These are phyloP conservation scores for Nannizzia gypsea DNA, from an alignment of 2,329 filamentous ascomycete species.

Conservation along the genomic window DNA sequence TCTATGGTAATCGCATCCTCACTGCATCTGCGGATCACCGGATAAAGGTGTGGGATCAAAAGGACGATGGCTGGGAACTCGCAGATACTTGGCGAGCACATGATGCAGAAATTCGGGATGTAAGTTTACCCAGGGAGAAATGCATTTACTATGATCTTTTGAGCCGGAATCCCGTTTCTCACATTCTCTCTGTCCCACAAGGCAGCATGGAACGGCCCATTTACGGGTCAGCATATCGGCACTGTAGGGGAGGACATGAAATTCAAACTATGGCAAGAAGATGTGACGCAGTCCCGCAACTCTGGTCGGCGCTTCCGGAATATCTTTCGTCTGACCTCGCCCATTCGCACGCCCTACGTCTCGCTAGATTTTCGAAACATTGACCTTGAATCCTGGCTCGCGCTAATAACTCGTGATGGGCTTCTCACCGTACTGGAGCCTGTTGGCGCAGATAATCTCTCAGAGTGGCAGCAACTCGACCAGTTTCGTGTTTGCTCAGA, in stretches of 20 bases:
- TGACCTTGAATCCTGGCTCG: slow-evolving; percentile 71
- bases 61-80: slow-evolving; percentile 63
- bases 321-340: slow-evolving; percentile 49
- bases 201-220: slow-evolving; percentile 89
- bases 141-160: neutral
- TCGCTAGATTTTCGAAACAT: slow-evolving; percentile 81
- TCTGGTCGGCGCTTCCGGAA: slow-evolving; percentile 69
- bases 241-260: slow-evolving; percentile 82
- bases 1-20: slow-evolving; percentile 81
- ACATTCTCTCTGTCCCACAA: slow-evolving; percentile 25
- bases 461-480: slow-evolving; percentile 63
- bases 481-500: slow-evolving; percentile 60
- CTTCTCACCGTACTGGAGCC: slow-evolving; percentile 73
- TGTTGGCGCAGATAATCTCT: slow-evolving; percentile 67
- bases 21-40: slow-evolving; percentile 87
- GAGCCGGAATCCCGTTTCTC: neutral
- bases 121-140: slow-evolving; percentile 39
- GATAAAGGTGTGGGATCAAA: slow-evolving; percentile 76
- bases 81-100: slow-evolving; percentile 86
- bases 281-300: slow-evolving; percentile 62
- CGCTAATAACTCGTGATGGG: slow-evolving; percentile 72
- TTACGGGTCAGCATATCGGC: slow-evolving; percentile 75
- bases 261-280: slow-evolving; percentile 88
- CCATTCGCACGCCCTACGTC: slow-evolving; percentile 57
- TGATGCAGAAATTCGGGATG: slow-evolving; percentile 79